phyloP scores from a whole-genome alignment of 768 basidiomycete genomes.

The Rubroboletus satanas region DNA sequence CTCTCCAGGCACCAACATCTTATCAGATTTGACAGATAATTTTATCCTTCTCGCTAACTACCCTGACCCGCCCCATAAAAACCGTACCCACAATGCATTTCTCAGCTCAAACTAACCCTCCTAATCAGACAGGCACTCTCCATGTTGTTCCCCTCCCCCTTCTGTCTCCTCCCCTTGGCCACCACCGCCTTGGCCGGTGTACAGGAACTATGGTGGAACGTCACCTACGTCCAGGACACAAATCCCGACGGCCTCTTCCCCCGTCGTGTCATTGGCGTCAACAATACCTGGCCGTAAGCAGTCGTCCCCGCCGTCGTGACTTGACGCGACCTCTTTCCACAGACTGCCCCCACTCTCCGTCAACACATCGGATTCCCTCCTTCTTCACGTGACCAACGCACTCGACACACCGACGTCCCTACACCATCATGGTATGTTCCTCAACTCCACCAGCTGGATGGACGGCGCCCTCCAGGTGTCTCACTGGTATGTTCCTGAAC shows the following conservation, averaged over 20 bases:
- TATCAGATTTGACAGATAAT: no score
- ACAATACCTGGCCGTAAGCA: constrained; percentile 90
- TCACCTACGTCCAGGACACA: constrained; percentile 74
- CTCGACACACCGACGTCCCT: constrained; percentile 64
- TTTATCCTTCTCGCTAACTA: not conserved
- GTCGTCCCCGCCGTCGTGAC: not conserved
- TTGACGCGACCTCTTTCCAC: not conserved
- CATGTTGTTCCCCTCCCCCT: constrained; percentile 4
- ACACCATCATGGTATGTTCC: constrained; percentile 95
- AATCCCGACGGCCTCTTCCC: constrained; percentile 81
- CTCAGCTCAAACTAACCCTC: no score
- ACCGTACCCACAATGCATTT: not conserved
- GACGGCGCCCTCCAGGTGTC: constrained; percentile 83
- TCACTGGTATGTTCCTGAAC: constrained; percentile 58
- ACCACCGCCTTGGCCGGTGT: constrained; percentile 55
- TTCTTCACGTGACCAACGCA: constrained; percentile 75
- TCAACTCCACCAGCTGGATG: constrained; percentile 82
- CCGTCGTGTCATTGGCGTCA: constrained; percentile 82
- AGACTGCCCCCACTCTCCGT: constrained; percentile 84
- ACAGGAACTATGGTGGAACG: constrained; percentile 84
- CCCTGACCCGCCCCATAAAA: not conserved
- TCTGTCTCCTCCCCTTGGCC: constrained; percentile 22
- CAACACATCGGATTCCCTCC: constrained; percentile 62
- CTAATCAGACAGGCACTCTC: no score
- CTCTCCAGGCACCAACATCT: no score